These are phyloP conservation scores for Phalaenopsis aphrodite DNA, from an alignment of 106 monocot genomes.

Conservation along the genomic window DNA sequence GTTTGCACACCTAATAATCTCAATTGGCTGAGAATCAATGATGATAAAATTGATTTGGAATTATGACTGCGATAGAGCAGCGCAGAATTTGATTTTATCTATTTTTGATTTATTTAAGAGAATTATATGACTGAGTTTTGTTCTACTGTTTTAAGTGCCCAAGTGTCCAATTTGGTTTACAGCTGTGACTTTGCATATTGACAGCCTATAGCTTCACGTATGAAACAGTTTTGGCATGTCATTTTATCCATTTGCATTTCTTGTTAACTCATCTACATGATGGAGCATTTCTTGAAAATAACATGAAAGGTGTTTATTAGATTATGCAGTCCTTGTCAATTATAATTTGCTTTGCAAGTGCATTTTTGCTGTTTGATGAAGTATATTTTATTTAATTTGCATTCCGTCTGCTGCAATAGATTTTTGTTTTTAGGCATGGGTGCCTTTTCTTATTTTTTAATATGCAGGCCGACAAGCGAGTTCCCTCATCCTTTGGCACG, in stretches of 20 bases:
- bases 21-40: too few species aligned
- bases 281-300: neutral
- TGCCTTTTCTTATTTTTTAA: conserved; percentile 32
- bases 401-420: neutral
- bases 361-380: neutral
- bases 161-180: neutral
- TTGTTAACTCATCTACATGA: neutral
- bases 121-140: too few species aligned
- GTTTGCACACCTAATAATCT: too few species aligned
- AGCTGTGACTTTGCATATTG: neutral
- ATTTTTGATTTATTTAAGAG: too few species aligned
- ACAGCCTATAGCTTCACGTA: neutral
- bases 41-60: too few species aligned
- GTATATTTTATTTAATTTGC: conserved; percentile 1
- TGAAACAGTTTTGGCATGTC: neutral
- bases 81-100: too few species aligned
- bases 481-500: conserved; percentile 91
- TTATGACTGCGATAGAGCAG: too few species aligned
- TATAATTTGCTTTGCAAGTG: neutral
- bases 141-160: too few species aligned
- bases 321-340: neutral
- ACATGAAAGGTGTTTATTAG: neutral
- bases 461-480: conserved; percentile 94
- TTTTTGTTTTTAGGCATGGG: conserved; percentile 13
- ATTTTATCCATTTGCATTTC: neutral